Base-by-base conservation (phyloP, 495 filamentous ascomycete species). In the Apodospora peruviana region DNA sequence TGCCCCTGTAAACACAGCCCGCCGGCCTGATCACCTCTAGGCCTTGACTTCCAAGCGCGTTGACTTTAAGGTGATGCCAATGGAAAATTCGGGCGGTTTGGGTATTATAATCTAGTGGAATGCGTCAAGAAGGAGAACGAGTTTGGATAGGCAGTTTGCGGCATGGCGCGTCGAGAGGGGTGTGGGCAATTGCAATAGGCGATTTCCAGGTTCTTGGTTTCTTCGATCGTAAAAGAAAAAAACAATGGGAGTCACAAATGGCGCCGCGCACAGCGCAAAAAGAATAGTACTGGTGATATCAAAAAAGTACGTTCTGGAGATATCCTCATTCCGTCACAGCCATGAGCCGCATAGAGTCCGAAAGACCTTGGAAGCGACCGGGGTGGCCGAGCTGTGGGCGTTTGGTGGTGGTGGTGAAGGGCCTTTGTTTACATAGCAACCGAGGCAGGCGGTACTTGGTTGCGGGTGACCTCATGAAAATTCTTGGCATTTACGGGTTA, bases 241-340 rank as follows among this genome's bases (percentile, higher is more conserved):
- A n/a, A n/a, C n/a, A n/a, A n/a, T n/a, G n/a, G n/a, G 17, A 18
- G 37, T n/a, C 37, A 39, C 12, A 39, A 39, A 14, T 11, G 12
- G 37, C 12, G 12, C 22, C 22, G 48, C 48, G 48, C 48, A 36
- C 48, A 50, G 48, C 48, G 48, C 40, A 24, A 43, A 50, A 45
- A 14, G 48, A 27, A 32, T 22, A 25, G 40, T 10, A 43, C 40
- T 7, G 27, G 27, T 7, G 27, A 32, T 32, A 32, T 32, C 27
- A 32, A 32, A 32, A 19, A 50, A 23, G 29, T 20, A 20, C 18
- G 34, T 34, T 11, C 36, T 50, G 48, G 29, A n/a, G 32, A 50
- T 52, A 29, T 25, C 36, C 19, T 52, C 36, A 52, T 42, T 43
- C 24, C 37, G 22, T 27, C 27, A 20, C 20, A 48, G 37, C 36